Conservation (phyloP, 441 rosid genomes). For the Gossypium schwendimanii region DNA sequence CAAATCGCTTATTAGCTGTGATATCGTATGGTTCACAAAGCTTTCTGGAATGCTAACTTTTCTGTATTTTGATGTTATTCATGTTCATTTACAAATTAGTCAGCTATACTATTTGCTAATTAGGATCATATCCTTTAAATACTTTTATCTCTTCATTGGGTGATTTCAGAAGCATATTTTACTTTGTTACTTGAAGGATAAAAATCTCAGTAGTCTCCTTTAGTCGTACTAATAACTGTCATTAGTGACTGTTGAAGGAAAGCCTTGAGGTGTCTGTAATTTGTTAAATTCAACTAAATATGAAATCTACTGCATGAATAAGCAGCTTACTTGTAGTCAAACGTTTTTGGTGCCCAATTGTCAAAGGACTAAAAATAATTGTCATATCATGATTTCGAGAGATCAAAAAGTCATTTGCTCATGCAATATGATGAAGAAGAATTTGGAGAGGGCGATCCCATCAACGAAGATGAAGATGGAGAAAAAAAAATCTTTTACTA, state of each 20-base stretch:
- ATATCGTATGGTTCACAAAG: not conserved
- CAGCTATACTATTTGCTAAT: not conserved
- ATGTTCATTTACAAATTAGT: not conserved
- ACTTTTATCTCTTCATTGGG: not conserved
- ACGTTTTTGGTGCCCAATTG: not conserved
- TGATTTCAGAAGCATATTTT: not conserved
- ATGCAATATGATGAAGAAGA: too few species aligned
- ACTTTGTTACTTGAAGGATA: not conserved
- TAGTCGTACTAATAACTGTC: not conserved
- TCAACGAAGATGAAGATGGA: too few species aligned
- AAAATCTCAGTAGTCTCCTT: not conserved
- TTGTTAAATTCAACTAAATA: not conserved
- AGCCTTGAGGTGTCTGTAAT: not conserved
- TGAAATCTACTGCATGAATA: not conserved
- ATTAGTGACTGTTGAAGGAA: not conserved
- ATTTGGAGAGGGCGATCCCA: too few species aligned
- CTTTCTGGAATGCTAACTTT: not conserved
- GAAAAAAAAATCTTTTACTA: too few species aligned
- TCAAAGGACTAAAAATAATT: not conserved
- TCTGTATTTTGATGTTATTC: not conserved
- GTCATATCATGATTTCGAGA: not conserved
- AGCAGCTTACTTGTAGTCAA: not conserved
- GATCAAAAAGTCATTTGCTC: too few species aligned
- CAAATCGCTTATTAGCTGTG: not conserved
- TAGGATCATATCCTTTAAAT: not conserved